Percentiles rank a stretch among this genome's conserved stretches.
Evolutionary conservation across 164 flowering plant genomes (phyloP).

Genomic region (Taxillus chinensis): DNA sequence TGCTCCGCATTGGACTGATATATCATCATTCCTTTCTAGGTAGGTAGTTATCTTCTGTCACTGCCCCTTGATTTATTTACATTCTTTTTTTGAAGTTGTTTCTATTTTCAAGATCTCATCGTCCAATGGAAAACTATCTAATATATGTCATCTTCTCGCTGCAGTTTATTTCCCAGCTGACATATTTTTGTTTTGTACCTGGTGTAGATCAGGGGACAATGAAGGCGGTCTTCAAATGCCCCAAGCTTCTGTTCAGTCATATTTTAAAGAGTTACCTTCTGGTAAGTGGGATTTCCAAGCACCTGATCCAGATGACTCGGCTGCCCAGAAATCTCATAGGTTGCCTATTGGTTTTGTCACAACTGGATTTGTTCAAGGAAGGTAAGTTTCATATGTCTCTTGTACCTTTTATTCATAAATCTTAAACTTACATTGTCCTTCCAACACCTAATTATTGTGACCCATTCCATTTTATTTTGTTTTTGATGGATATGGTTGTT

Average conservation of each 20-base stretch:
- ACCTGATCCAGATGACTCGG: constrained; percentile 51
- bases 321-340: constrained; percentile 32
- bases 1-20: constrained; percentile 61
- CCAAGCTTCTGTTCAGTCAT: constrained; percentile 30
- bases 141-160: no score
- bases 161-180: no score
- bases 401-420: background rate
- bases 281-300: constrained; percentile 57
- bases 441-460: background rate
- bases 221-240: constrained; percentile 46
- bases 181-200: background rate
- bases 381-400: constrained; percentile 27
- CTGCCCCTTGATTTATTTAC: background rate
- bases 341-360: constrained; percentile 89
- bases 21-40: constrained; percentile 52
- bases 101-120: no score
- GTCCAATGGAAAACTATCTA: no score
- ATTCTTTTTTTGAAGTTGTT: no score
- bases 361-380: constrained; percentile 80
- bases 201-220: constrained; percentile 22
- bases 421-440: background rate
- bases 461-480: background rate
- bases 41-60: constrained; percentile 5
- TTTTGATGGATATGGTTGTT: background rate
- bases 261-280: constrained; percentile 36